Base-by-base conservation (phyloP, 2,329 filamentous ascomycete species). In the Orbilia ellipsospora region DNA sequence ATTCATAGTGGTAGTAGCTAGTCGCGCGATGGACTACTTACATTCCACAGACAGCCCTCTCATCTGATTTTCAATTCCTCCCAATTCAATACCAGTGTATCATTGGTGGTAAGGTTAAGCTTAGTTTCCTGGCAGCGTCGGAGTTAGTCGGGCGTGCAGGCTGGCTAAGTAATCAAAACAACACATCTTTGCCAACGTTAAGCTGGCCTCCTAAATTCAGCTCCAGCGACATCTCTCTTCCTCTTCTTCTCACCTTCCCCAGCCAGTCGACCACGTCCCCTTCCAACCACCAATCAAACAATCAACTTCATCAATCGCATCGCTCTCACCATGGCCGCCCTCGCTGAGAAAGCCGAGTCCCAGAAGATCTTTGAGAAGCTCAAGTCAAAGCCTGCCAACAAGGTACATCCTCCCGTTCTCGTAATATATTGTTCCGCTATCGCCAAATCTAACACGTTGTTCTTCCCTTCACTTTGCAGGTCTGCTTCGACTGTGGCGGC, bases 331-430 rank as follows among this genome's bases (percentile, higher is more conserved):
- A 75, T 75, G 72, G 64, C 72, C n/a, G 86, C 83, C 81, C 85
- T 90, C 80, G 95, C 95, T 82, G 90, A 92, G 63, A 99, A 98
- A 87, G 89, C 93, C 82, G 90, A 98, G 86, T 97, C 94, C 84
- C 92, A 94, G 83, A 94, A 94, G 85, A 92, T 99, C 83, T 99
- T 99, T 85, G 92, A 96, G 86, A 97, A 97, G 86, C 86, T 98
- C 82, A 97, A 96, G 87, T 88, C 90, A 72, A 97, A 97, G 86
- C 89, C 90, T 75, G 93, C 94, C 77, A 99, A 99, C 86, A 97
- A 96, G 88, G 94, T 95, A 84, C 81, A 86, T 79, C 78, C 78
- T 12, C 28, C 36, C 5, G 5, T 10, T 6, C 6, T 36, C 5
- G 10, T 7, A 36, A 36, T 36, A 10, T 7, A 36, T 36, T 36